Conservation (phyloP, 306 rosid genomes). For the Purshia tridentata region DNA sequence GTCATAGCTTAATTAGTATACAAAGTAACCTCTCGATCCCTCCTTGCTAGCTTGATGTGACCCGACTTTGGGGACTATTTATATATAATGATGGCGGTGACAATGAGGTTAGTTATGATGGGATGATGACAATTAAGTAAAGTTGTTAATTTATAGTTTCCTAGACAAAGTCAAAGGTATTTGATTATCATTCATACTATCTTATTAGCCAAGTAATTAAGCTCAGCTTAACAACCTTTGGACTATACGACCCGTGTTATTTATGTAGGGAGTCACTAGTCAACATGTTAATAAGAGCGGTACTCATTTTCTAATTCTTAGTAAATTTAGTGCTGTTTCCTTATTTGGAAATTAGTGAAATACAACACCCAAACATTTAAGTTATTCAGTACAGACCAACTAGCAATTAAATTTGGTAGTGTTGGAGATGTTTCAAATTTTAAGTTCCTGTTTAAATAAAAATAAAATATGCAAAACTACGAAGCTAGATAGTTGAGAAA, state of each 20-base stretch:
- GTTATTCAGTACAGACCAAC: too few relatives aligned
- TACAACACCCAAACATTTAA: too few relatives aligned
- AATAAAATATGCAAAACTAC: too few relatives aligned
- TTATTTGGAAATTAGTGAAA: not conserved
- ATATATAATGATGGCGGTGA: not conserved
- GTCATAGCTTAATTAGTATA: not conserved
- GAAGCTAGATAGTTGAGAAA: too few relatives aligned
- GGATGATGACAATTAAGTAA: constrained; percentile 9
- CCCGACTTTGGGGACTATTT: not conserved
- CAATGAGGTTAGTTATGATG: not conserved
- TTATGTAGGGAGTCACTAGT: not conserved
- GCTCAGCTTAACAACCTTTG: constrained; percentile 2
- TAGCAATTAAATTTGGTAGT: too few relatives aligned
- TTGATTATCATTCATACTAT: not conserved
- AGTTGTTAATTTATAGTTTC: not conserved
- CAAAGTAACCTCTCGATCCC: too few relatives aligned
- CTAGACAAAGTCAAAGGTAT: not conserved
- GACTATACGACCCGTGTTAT: constrained; percentile 1
- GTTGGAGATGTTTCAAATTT: too few relatives aligned
- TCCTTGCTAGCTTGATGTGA: not conserved
- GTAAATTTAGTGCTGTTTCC: not conserved
- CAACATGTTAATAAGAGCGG: not conserved
- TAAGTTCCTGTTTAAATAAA: too few relatives aligned
- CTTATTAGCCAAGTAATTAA: constrained; percentile 2
- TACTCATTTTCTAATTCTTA: not conserved